phyloP scores from a whole-genome alignment of 2,329 filamentous ascomycete species.

The Monascus ruber region DNA sequence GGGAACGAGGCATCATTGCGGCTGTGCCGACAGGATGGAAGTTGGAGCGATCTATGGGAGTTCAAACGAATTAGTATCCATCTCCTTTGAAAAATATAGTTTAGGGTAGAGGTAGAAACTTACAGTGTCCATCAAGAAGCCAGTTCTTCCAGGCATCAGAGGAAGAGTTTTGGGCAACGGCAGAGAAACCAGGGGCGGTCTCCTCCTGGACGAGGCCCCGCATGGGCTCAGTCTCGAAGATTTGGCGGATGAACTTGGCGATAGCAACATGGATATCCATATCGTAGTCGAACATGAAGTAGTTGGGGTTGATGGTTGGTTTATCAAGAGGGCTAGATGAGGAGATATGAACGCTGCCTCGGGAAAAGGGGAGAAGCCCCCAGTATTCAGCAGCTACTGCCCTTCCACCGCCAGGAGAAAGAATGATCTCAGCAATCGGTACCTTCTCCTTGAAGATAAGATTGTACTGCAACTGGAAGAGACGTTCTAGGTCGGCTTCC shows the following conservation, averaged over 20 bases:
- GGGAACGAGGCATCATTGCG: conserved; percentile 20
- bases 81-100: not conserved
- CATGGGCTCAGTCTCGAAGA: conserved; percentile 12
- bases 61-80: not conserved
- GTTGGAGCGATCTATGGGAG: conserved; percentile 13
- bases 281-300: conserved; percentile 19
- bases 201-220: conserved; percentile 7
- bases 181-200: conserved; percentile 9
- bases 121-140: conserved; percentile 13
- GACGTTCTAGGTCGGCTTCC: conserved; percentile 8
- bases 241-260: conserved; percentile 10
- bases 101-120: conserved; percentile 1
- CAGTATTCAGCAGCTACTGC: conserved; percentile 13
- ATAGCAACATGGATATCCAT: conserved; percentile 12
- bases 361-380: conserved; percentile 19
- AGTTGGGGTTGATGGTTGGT: conserved; percentile 20
- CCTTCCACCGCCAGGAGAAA: conserved; percentile 8
- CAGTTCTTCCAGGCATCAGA: conserved; percentile 13
- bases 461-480: conserved; percentile 18
- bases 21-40: conserved; percentile 20
- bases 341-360: conserved; percentile 18
- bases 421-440: conserved; percentile 17
- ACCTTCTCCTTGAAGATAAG: conserved; percentile 15
- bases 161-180: conserved; percentile 10
- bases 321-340: conserved; percentile 12